These are phyloP conservation scores for Trichosporon sp. DNA, from an alignment of 1,284 basidiomycete species.

Conservation along the genomic window DNA sequence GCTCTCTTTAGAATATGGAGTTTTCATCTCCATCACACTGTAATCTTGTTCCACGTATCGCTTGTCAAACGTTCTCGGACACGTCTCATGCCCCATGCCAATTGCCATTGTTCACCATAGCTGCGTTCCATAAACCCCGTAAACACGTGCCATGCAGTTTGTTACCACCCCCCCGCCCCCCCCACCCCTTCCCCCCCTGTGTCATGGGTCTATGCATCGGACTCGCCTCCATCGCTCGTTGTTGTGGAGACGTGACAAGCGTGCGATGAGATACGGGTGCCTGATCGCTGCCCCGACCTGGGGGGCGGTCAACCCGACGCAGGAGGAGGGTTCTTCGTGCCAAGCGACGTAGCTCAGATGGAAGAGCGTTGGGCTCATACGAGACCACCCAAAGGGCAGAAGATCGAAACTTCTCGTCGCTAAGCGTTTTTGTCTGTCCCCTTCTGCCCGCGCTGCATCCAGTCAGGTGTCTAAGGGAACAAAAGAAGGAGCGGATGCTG, in stretches of 20 bases:
- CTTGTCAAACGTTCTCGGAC: background rate
- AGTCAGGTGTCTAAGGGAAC: background rate
- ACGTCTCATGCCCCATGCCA: background rate
- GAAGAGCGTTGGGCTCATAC: constrained; percentile 20
- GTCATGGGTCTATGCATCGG: background rate
- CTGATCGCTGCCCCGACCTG: background rate
- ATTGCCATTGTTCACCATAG: background rate
- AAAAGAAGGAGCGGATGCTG: background rate
- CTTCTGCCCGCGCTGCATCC: background rate
- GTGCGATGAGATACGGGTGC: background rate
- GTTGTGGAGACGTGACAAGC: background rate
- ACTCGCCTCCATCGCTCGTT: too few species aligned
- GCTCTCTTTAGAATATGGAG: background rate
- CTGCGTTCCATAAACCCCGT: background rate
- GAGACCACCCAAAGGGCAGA: constrained; percentile 19
- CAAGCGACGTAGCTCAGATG: constrained; percentile 19
- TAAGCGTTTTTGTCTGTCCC: constrained; percentile 5
- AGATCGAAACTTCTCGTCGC: constrained; percentile 21
- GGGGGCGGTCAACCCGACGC: background rate
- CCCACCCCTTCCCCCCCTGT: background rate
- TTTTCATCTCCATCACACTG: background rate
- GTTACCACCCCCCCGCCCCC: background rate
- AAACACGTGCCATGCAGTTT: background rate
- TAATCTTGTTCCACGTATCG: background rate
- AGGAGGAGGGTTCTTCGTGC: background rate